These are phyloP conservation scores for Calocera cornea DNA, from an alignment of 768 basidiomycete species.

Conservation along the genomic window DNA sequence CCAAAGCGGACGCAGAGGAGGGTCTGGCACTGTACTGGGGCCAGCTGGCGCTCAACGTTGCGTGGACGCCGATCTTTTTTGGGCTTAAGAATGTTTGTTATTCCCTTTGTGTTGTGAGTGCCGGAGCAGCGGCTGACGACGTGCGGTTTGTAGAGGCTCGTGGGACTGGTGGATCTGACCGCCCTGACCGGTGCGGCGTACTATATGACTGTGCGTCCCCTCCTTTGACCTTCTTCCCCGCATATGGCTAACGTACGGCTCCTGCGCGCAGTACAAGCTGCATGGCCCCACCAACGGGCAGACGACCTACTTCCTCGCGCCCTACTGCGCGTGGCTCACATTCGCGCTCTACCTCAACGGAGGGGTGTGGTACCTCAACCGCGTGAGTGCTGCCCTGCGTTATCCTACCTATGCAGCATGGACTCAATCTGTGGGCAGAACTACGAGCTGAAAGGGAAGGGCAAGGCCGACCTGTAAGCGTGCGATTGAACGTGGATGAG, in stretches of 20 bases:
- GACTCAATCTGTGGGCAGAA: neutral
- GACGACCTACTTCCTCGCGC: slow-evolving; percentile 45
- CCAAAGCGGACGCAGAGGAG: slow-evolving; percentile 32
- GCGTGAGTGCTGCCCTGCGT: slow-evolving; percentile 5
- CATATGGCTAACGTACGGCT: neutral
- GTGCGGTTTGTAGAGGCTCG: slow-evolving; percentile 31
- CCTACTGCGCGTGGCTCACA: slow-evolving; percentile 53
- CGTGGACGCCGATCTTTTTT: slow-evolving; percentile 58
- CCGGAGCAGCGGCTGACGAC: neutral
- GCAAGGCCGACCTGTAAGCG: neutral
- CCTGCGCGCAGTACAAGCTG: slow-evolving; percentile 32
- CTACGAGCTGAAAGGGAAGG: neutral
- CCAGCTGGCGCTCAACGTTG: slow-evolving; percentile 44
- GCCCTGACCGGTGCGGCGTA: slow-evolving; percentile 40
- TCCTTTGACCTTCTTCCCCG: neutral
- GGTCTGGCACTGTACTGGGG: slow-evolving; percentile 47
- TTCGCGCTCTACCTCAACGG: slow-evolving; percentile 57
- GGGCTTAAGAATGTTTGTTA: slow-evolving; percentile 31
- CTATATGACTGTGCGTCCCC: slow-evolving; percentile 42
- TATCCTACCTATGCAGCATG: neutral
- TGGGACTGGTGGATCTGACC: slow-evolving; percentile 42
- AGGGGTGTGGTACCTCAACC: slow-evolving; percentile 48
- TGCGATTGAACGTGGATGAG: too few relatives aligned
- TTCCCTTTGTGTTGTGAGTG: neutral
- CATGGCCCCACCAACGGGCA: slow-evolving; percentile 33